Conservation (phyloP, 2,329 filamentous ascomycete genomes). For the Rhynchosporium graminicola region DNA sequence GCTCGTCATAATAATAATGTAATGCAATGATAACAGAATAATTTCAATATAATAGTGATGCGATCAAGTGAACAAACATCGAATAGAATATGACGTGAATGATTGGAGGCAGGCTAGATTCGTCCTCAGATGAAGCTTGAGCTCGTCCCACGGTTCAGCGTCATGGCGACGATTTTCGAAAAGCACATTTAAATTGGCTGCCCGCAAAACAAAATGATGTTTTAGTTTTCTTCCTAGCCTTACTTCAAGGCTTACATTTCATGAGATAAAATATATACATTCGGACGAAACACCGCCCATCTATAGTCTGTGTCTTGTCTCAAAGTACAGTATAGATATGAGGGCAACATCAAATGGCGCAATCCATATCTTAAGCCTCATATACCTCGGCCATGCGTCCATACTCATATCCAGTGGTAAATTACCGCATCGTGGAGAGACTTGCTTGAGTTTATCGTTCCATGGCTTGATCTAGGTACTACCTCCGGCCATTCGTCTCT, state of each 20-base stretch:
- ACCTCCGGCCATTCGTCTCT: conserved; percentile 6
- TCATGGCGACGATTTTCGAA: no score
- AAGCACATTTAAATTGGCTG: no score
- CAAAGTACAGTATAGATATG: conserved; percentile 8
- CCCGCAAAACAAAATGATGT: no score
- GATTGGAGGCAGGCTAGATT: no score
- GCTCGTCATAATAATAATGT: neutral
- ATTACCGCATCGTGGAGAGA: neutral
- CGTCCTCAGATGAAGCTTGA: no score
- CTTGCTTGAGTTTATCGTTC: neutral
- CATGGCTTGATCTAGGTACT: neutral
- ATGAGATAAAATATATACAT: neutral
- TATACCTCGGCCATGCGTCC: neutral
- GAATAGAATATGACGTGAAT: no score
- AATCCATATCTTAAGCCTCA: neutral
- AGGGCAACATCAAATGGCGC: neutral
- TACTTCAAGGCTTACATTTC: neutral
- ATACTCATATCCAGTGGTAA: neutral
- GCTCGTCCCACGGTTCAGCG: no score
- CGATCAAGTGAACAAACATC: no score
- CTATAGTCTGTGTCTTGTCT: neutral
- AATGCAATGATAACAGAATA: no score
- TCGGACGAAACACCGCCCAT: neutral
- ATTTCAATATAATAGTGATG: no score
- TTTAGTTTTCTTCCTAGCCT: no score